Percentiles rank a stretch among this genome's conserved stretches.
phyloP scores from a whole-genome alignment of 495 filamentous ascomycete genomes.

The Hypoxylon fuscum region DNA sequence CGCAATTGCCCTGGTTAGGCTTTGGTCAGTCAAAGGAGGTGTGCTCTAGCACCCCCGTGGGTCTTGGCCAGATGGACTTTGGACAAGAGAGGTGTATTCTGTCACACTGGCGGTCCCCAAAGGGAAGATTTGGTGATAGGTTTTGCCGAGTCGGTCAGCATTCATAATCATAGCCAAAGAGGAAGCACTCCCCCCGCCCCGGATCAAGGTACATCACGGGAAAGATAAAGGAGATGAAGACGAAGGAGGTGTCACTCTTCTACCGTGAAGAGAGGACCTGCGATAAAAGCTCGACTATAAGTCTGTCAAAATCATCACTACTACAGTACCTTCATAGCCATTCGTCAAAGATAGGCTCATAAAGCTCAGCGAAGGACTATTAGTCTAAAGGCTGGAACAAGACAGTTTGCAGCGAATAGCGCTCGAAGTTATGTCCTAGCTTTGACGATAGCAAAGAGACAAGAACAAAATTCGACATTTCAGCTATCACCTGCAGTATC shows the following conservation, averaged over 20 bases:
- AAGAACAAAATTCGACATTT: conserved; percentile 56
- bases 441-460: conserved; percentile 69
- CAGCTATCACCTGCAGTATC: conserved; percentile 45
- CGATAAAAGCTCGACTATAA: conserved; percentile 49
- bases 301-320: conserved; percentile 48
- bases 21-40: conserved; percentile 16
- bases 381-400: conserved; percentile 49
- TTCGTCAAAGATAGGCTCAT: conserved; percentile 57
- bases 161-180: conserved; percentile 41
- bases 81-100: conserved; percentile 30
- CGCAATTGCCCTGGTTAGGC: conserved; percentile 3
- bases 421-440: conserved; percentile 60
- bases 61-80: conserved; percentile 25
- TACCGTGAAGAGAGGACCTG: conserved; percentile 42
- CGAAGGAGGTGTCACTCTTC: conserved; percentile 40
- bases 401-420: conserved; percentile 61
- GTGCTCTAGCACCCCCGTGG: conserved; percentile 33
- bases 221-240: conserved; percentile 28
- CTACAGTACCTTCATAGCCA: conserved; percentile 58
- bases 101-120: conserved; percentile 35
- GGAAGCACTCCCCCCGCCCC: conserved; percentile 29
- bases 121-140: conserved; percentile 34
- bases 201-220: conserved; percentile 38
- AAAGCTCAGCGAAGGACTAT: conserved; percentile 47
- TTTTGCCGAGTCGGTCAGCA: conserved; percentile 37